phyloP scores from a whole-genome alignment of 768 basidiomycete species.

The Hygrophoropsis aurantiaca region DNA sequence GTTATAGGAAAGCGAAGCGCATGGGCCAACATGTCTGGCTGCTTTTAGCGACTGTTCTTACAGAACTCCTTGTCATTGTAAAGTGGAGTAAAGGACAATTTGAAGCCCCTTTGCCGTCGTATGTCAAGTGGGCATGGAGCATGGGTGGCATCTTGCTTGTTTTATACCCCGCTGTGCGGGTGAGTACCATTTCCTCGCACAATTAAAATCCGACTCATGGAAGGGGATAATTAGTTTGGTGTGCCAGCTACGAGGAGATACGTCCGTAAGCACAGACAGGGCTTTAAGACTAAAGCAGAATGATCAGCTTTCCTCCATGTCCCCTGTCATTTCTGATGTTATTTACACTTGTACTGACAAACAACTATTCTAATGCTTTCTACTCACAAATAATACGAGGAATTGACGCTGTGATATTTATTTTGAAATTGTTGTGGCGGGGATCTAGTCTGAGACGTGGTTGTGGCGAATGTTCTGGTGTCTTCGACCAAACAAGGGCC shows the following conservation, averaged over 20 bases:
- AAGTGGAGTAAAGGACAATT: constrained; percentile 84
- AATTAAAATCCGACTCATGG: constrained; percentile 6
- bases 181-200: constrained; percentile 32
- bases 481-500: constrained; percentile 17
- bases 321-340: background rate
- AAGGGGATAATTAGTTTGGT: constrained; percentile 53
- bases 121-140: constrained; percentile 69
- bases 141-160: constrained; percentile 57
- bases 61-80: constrained; percentile 75
- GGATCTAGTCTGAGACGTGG: too few relatives aligned
- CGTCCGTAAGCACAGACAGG: constrained; percentile 36
- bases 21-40: constrained; percentile 93
- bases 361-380: background rate
- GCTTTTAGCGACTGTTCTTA: constrained; percentile 79
- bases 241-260: constrained; percentile 57
- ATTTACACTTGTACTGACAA: constrained; percentile 14
- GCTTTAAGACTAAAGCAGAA: constrained; percentile 29
- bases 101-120: constrained; percentile 56
- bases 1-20: constrained; percentile 67
- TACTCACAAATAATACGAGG: background rate
- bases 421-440: too few relatives aligned
- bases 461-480: constrained; percentile 31
- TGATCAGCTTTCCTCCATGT: constrained; percentile 14
- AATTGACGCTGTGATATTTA: too few relatives aligned
- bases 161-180: constrained; percentile 69